Evolutionary conservation across 129 eudicot species (phyloP).

Genomic region (Cynara cardunculus): DNA sequence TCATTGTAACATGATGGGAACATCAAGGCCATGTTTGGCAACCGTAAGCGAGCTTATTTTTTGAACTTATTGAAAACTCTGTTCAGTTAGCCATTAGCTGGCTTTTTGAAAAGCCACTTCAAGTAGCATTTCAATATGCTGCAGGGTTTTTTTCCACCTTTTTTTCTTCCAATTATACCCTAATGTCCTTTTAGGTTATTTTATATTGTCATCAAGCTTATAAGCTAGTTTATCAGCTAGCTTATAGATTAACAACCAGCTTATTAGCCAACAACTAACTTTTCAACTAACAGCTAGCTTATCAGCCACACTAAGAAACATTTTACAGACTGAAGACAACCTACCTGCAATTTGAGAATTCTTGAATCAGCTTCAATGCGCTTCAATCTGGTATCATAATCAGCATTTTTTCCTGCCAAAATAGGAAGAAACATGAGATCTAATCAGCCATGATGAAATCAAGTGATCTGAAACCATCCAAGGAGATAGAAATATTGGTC

Average conservation of each 20-base stretch:
- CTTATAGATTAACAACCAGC: background rate
- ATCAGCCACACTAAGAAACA: background rate
- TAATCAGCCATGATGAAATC: background rate
- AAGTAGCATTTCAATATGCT: background rate
- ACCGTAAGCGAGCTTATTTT: background rate
- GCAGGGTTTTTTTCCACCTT: background rate
- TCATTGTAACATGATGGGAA: background rate
- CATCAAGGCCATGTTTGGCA: too few species aligned
- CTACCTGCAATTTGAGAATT: slow-evolving; percentile 77
- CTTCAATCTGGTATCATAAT: slow-evolving; percentile 44
- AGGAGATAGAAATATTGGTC: background rate
- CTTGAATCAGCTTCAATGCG: slow-evolving; percentile 86
- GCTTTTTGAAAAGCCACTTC: background rate
- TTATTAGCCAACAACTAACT: background rate
- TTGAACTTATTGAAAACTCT: background rate
- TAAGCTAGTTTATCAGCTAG: background rate
- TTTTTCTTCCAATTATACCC: background rate
- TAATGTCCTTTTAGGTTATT: background rate
- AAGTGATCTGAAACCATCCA: slow-evolving; percentile 1
- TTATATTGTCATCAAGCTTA: background rate
- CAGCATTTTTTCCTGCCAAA: slow-evolving; percentile 48
- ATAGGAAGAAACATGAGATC: slow-evolving; percentile 9
- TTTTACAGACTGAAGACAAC: slow-evolving; percentile 2
- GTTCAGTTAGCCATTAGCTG: background rate
- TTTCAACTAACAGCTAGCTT: background rate